A percentile compares a stretch with the other conserved stretches of the same genome.
Conservation (phyloP, 257 asterid species). For the Solanum medicagineum region DNA sequence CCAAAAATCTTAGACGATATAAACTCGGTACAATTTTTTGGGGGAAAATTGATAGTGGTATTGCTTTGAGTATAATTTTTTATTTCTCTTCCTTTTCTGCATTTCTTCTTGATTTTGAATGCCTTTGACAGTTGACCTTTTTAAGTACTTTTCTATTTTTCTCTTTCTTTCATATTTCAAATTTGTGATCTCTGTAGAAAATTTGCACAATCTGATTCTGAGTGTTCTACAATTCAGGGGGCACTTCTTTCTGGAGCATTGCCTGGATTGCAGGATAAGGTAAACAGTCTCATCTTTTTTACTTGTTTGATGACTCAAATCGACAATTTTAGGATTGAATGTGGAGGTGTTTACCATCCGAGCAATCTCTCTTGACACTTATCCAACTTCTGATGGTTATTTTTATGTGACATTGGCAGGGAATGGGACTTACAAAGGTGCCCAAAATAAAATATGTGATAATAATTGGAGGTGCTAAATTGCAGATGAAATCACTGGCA, state of each 20-base stretch:
- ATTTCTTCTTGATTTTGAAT: background rate
- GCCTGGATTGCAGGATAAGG: constrained; percentile 76
- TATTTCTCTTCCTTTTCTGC: background rate
- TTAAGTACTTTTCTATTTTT: background rate
- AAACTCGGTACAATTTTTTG: background rate
- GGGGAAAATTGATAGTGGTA: background rate
- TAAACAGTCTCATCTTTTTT: background rate
- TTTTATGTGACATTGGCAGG: constrained; percentile 29
- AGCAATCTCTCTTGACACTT: background rate
- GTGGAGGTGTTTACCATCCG: background rate
- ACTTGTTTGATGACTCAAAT: background rate
- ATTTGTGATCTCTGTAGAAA: too few relatives aligned
- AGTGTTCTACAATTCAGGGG: constrained; percentile 37
- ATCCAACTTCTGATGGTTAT: background rate
- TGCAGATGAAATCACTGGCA: constrained; percentile 27
- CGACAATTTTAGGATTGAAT: background rate
- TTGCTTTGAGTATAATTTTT: background rate
- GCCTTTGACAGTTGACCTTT: background rate
- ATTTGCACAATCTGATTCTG: background rate
- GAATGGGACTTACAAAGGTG: constrained; percentile 55
- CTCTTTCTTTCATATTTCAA: background rate
- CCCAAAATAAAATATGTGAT: constrained; percentile 53
- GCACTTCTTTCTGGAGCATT: constrained; percentile 75
- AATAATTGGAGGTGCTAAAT: constrained; percentile 75
- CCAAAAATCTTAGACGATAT: too few relatives aligned